Evolutionary conservation across 208 protist species (phyloP).

Genomic region (Trypanosomatidae sp.): DNA sequence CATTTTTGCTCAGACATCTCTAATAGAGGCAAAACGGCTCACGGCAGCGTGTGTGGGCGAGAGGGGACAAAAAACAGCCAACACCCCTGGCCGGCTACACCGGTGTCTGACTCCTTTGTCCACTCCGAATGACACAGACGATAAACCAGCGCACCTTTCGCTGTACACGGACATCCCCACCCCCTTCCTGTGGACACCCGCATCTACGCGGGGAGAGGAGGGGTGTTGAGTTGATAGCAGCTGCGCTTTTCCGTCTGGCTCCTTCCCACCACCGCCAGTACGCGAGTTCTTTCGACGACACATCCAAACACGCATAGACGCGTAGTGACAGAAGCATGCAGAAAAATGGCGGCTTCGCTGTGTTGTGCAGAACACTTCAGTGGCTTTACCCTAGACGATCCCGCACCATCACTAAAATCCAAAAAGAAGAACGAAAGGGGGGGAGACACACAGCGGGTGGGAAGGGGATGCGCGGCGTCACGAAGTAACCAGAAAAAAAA

Average conservation of each 20-base stretch:
- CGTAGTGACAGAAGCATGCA: too few relatives aligned
- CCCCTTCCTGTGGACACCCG: neutral
- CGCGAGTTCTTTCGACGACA: neutral
- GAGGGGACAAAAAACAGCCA: neutral
- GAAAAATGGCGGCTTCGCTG: too few relatives aligned
- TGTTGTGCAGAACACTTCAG: too few relatives aligned
- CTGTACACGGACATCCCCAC: neutral
- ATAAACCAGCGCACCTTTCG: too few relatives aligned
- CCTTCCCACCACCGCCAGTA: neutral
- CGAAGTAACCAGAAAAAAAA: neutral
- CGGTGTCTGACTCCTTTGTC: neutral
- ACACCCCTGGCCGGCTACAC: neutral
- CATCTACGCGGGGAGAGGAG: neutral
- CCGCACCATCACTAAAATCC: neutral
- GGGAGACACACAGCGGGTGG: neutral
- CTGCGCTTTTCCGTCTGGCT: neutral
- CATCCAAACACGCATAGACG: neutral
- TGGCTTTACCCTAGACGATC: too few relatives aligned
- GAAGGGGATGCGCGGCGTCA: neutral
- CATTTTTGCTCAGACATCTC: neutral
- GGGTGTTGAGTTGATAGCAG: neutral
- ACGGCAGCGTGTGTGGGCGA: neutral
- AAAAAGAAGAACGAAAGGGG: constrained; percentile 11
- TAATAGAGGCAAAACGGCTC: neutral
- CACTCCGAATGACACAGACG: neutral